Percentiles rank a stretch among this genome's conserved stretches.
Conservation (phyloP, 495 filamentous ascomycete species). For the Friedmanniomyces endolithicus region DNA sequence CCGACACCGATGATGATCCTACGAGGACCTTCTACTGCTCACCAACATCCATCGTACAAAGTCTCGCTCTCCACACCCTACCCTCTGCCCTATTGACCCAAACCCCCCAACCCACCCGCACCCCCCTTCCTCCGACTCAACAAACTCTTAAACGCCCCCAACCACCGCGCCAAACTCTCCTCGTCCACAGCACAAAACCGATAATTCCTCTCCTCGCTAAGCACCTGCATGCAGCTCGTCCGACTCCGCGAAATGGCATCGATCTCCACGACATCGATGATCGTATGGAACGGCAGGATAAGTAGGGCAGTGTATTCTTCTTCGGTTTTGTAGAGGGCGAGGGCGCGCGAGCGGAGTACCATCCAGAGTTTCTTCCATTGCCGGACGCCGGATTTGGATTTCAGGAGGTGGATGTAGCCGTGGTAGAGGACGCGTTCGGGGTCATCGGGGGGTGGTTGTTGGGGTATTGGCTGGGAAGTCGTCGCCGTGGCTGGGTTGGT, state of each 20-base stretch:
- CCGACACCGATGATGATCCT: too few relatives aligned
- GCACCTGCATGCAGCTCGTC: slow-evolving; percentile 78
- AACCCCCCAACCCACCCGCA: background rate
- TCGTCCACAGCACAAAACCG: slow-evolving; percentile 75
- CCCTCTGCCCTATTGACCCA: background rate
- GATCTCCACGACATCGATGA: slow-evolving; percentile 88
- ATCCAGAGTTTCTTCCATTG: slow-evolving; percentile 95
- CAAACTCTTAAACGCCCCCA: slow-evolving; percentile 84
- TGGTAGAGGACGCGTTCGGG: slow-evolving; percentile 74
- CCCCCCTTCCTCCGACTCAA: slow-evolving; percentile 50
- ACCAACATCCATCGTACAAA: too few relatives aligned
- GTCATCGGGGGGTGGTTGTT: slow-evolving; percentile 20
- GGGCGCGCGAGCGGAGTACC: slow-evolving; percentile 72
- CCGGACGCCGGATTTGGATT: slow-evolving; percentile 71
- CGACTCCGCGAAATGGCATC: slow-evolving; percentile 78
- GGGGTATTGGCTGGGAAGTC: background rate
- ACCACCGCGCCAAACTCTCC: slow-evolving; percentile 67
- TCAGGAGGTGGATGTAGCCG: slow-evolving; percentile 76
- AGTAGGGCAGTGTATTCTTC: slow-evolving; percentile 79
- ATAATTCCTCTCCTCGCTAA: slow-evolving; percentile 86
- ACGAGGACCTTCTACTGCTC: too few relatives aligned
- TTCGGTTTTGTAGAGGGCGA: slow-evolving; percentile 89
- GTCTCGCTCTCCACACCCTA: too few relatives aligned
- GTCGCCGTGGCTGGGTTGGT: slow-evolving; percentile 41
- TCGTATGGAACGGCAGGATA: slow-evolving; percentile 62